Conservation (phyloP, 495 filamentous ascomycete genomes). For the Acidiella bohemica region DNA sequence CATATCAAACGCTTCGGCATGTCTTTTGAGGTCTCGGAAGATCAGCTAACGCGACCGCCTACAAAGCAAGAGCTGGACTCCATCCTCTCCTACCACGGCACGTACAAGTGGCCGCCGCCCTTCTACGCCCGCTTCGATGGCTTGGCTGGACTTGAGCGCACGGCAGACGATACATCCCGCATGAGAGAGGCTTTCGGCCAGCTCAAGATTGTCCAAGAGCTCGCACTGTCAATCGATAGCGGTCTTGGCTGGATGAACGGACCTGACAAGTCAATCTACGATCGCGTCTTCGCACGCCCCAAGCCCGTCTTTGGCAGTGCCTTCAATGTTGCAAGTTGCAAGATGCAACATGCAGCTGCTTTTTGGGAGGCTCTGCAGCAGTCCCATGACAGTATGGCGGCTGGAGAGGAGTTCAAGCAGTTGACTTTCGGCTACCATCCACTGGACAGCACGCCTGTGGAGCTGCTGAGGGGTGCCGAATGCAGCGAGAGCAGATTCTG, state of each 20-base stretch:
- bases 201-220: constrained; percentile 31
- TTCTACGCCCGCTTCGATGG: constrained; percentile 37
- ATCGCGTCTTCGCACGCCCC: constrained; percentile 18
- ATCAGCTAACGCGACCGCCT: constrained; percentile 27
- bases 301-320: constrained; percentile 23
- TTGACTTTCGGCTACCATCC: constrained; percentile 9
- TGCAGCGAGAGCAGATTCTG: constrained; percentile 8
- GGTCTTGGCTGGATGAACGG: constrained; percentile 44
- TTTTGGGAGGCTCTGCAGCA: constrained; percentile 25
- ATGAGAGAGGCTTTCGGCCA: constrained; percentile 37
- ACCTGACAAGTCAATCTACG: constrained; percentile 28
- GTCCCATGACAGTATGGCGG: constrained; percentile 8
- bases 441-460: not conserved
- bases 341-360: constrained; percentile 17
- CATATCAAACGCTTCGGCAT: constrained; percentile 40
- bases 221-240: constrained; percentile 42
- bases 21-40: constrained; percentile 41
- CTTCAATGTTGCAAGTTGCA: constrained; percentile 17
- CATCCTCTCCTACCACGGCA: constrained; percentile 36
- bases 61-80: constrained; percentile 31
- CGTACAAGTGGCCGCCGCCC: constrained; percentile 38
- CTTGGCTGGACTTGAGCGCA: constrained; percentile 36
- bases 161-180: constrained; percentile 38
- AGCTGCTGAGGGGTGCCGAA: constrained; percentile 4
- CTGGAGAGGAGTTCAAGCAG: constrained; percentile 14